phyloP scores from a whole-genome alignment of 768 basidiomycete genomes.

The Lanmaoa pseudosensibilis region DNA sequence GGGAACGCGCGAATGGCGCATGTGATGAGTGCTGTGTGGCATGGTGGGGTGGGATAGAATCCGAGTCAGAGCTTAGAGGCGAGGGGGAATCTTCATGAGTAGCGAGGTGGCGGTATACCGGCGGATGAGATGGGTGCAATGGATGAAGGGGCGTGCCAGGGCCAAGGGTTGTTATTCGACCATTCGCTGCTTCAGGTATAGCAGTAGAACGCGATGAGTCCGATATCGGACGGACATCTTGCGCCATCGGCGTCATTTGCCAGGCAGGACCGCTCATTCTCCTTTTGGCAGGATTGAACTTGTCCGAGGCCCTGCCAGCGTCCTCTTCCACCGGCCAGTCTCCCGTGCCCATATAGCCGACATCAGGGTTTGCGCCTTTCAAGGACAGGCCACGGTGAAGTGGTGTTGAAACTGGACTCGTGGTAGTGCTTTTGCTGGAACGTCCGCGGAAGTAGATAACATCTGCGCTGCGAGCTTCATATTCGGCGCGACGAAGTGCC shows the following conservation, averaged over 20 bases:
- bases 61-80: constrained; percentile 68
- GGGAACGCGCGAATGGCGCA: constrained; percentile 25
- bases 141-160: constrained; percentile 39
- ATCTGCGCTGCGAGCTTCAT: constrained; percentile 53
- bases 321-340: constrained; percentile 35
- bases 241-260: constrained; percentile 47
- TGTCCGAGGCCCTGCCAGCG: constrained; percentile 23
- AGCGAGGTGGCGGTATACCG: constrained; percentile 33
- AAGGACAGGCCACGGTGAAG: constrained; percentile 28
- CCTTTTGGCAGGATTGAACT: constrained; percentile 36
- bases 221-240: constrained; percentile 29
- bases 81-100: constrained; percentile 65
- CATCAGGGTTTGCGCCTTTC: constrained; percentile 35
- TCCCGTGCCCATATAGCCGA: constrained; percentile 42
- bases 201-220: constrained; percentile 19
- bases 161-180: constrained; percentile 21
- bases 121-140: constrained; percentile 37
- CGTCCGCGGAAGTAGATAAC: constrained; percentile 37
- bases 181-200: constrained; percentile 15
- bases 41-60: constrained; percentile 37
- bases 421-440: constrained; percentile 65
- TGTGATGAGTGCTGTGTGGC: constrained; percentile 32
- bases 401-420: constrained; percentile 57
- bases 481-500: constrained; percentile 62
- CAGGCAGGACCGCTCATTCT: constrained; percentile 58